Evolutionary conservation across 805 yeast genomes (phyloP).

Genomic region (Blastobotrys americana): DNA sequence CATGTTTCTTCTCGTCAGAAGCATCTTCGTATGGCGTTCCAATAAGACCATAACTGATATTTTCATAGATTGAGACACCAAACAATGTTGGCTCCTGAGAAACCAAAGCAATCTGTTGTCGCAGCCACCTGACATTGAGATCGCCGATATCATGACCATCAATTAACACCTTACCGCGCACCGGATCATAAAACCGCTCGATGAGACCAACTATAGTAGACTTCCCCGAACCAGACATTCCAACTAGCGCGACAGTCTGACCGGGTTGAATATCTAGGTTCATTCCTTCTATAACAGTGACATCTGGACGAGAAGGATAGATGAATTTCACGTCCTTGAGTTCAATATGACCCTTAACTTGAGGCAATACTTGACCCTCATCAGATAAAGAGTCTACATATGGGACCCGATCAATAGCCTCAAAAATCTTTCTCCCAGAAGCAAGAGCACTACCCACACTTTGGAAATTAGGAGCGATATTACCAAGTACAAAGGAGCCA

Average conservation of each 20-base stretch:
- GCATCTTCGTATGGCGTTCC: slow-evolving; percentile 60
- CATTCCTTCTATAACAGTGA: slow-evolving; percentile 74
- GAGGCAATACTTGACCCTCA: slow-evolving; percentile 22
- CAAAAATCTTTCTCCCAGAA: slow-evolving; percentile 35
- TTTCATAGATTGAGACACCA: slow-evolving; percentile 80
- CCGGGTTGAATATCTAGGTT: slow-evolving; percentile 80
- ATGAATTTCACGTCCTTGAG: slow-evolving; percentile 86
- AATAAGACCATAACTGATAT: slow-evolving; percentile 74
- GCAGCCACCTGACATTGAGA: slow-evolving; percentile 65
- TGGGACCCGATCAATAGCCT: slow-evolving; percentile 38
- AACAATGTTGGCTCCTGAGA: slow-evolving; percentile 96
- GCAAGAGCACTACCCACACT: slow-evolving; percentile 35
- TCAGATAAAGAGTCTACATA: slow-evolving; percentile 31
- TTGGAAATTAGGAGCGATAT: slow-evolving; percentile 36
- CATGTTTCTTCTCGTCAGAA: slow-evolving; percentile 32
- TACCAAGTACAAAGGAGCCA: slow-evolving; percentile 38
- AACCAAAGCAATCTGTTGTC: slow-evolving; percentile 76
- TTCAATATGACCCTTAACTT: slow-evolving; percentile 54
- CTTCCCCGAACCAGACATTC: slow-evolving; percentile 94
- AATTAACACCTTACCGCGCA: slow-evolving; percentile 61
- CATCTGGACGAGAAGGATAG: slow-evolving; percentile 68
- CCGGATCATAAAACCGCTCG: slow-evolving; percentile 82
- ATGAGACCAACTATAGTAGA: slow-evolving; percentile 80
- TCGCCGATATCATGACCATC: slow-evolving; percentile 79
- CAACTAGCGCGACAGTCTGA: slow-evolving; percentile 86